Evolutionary conservation across 371 early-diverging fungal species (phyloP), one percentile per base, ranked within the genome.

Genomic region (Mucor mucedo): DNA sequence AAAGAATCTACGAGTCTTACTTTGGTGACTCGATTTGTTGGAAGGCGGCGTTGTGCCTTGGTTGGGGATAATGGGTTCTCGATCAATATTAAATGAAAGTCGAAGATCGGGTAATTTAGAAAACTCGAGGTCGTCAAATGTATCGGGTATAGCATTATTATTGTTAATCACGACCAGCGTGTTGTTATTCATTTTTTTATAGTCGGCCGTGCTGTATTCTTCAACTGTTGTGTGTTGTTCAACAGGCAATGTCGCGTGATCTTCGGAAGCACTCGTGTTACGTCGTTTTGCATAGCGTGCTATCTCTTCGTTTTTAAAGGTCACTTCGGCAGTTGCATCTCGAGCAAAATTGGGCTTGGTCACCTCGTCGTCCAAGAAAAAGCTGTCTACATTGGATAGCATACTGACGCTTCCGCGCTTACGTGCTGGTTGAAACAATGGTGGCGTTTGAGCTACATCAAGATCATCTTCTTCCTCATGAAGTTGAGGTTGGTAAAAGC

Each of bases 321-420:
- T 54, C 14, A 33, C 42, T 30, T 13, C 33, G 5, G 16, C 52
- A n/a, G 41, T 35, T 13, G 33, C 13, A 9, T 39, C 29, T 40
- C 11, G 44, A 50, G 38, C 44, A 14, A 56, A 56, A 9, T 27
- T 41, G 11, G 50, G 61, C 11, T 61, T 61, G 10, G 44, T 32
- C 40, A 47, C 32, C 35, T 47, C 39, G 16, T 60, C 58, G 38
- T 73, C 73, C 2, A 74, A 56, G 54, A 68, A 66, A 52, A 73
- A 69, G 21, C 71, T 75, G 29, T 77, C 77, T 7, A 71, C 60
- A 33, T 78, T 73, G 4, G 80, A 80, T 10, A 80, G 42, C 77
- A 80, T 77, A 33, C 80, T 80, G 32, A 80, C 65, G 45, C 80
- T 80, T 14, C 77, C 77, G 7, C 80, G 71, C 52, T 80, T 80